phyloP scores from a whole-genome alignment of 2,329 filamentous ascomycete genomes.

The Exophiala viscosa region DNA sequence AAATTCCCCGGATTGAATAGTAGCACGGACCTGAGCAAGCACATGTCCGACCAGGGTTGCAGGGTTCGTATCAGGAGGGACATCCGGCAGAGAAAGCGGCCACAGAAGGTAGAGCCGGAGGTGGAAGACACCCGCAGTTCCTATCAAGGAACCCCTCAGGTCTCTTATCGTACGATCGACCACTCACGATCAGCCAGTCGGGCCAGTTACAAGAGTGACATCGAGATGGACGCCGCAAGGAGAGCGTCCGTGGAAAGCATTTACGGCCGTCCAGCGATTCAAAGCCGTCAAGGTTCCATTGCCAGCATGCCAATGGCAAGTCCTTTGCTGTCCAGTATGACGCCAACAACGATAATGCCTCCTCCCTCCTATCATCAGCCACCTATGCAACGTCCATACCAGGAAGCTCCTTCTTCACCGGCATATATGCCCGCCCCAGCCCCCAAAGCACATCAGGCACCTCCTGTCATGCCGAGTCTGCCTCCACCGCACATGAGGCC shows the following conservation, averaged over 20 bases:
- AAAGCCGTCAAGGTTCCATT: conserved; percentile 14
- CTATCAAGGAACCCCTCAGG: conserved; percentile 17
- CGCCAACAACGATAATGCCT: conserved; percentile 16
- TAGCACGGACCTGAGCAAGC: conserved; percentile 82
- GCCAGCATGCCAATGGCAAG: conserved; percentile 15
- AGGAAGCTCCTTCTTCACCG: conserved; percentile 1
- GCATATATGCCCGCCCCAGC: conserved; percentile 2
- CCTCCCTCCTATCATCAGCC: conserved; percentile 13
- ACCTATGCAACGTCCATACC: background rate
- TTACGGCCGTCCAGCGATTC: conserved; percentile 8
- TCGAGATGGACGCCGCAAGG: conserved; percentile 8
- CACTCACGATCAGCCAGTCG: conserved; percentile 23
- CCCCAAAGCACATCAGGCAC: conserved; percentile 1
- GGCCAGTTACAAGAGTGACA: conserved; percentile 21
- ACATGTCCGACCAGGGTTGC: conserved; percentile 93
- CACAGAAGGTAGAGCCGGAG: conserved; percentile 15
- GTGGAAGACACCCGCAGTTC: conserved; percentile 19
- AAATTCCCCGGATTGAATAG: conserved; percentile 93
- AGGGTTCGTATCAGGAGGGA: conserved; percentile 93
- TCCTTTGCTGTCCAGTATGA: conserved; percentile 7
- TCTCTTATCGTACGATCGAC: conserved; percentile 9
- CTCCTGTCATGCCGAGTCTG: background rate
- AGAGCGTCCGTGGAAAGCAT: conserved; percentile 23
- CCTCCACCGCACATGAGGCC: background rate
- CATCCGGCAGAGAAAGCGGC: conserved; percentile 81